Evolutionary conservation across 1,284 basidiomycete species (phyloP).

Genomic region (Sanghuangporus weigelae): DNA sequence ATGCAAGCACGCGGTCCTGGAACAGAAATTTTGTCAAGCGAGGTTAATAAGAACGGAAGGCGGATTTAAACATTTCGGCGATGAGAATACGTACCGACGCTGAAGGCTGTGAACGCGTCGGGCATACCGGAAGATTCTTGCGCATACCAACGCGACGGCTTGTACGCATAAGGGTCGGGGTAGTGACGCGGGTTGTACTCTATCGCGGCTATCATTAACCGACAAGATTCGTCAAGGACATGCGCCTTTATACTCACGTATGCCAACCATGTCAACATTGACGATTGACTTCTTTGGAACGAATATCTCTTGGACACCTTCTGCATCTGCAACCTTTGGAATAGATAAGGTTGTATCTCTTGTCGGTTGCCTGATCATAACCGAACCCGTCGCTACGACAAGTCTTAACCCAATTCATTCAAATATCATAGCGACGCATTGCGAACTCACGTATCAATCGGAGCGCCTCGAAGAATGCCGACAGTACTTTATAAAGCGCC

Average conservation of each 20-base stretch:
- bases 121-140: conserved; percentile 20
- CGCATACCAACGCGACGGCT: conserved; percentile 37
- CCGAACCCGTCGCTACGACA: conserved; percentile 18
- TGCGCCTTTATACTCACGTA: conserved; percentile 35
- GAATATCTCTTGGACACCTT: conserved; percentile 12
- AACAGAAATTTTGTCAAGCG: neutral
- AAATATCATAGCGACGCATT: neutral
- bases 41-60: neutral
- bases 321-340: conserved; percentile 9
- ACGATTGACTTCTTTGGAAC: conserved; percentile 29
- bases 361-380: conserved; percentile 15
- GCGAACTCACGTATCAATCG: conserved; percentile 40
- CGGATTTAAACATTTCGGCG: neutral
- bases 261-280: conserved; percentile 45
- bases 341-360: conserved; percentile 18
- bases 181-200: conserved; percentile 36
- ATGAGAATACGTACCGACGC: conserved; percentile 33
- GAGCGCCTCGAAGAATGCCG: conserved; percentile 40
- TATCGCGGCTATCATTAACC: conserved; percentile 3
- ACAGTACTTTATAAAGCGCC: conserved; percentile 40
- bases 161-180: conserved; percentile 34
- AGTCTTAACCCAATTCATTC: conserved; percentile 4
- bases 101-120: conserved; percentile 42
- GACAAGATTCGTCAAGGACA: neutral
- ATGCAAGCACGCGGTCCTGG: conserved; percentile 49